Conservation (phyloP, 1,139 yeast genomes). For the Yamadazyma sp. region DNA sequence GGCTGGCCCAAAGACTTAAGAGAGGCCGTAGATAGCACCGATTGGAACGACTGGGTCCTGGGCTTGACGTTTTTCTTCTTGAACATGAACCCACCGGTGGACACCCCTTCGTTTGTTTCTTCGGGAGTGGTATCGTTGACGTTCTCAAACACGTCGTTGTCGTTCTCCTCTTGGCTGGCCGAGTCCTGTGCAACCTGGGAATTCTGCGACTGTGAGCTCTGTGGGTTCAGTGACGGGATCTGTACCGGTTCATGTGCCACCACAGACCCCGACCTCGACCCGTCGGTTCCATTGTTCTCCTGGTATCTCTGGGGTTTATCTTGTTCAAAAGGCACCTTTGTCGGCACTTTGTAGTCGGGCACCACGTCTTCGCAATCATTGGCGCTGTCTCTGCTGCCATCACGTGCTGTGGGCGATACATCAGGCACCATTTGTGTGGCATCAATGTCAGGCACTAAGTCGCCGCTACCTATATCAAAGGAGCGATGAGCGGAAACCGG, state of each 20-base stretch:
- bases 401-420: background rate
- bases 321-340: slow-evolving; percentile 3
- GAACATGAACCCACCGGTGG: slow-evolving; percentile 23
- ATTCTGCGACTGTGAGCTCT: no score
- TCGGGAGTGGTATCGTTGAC: background rate
- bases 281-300: no score
- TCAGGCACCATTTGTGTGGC: slow-evolving; percentile 3
- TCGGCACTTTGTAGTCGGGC: slow-evolving; percentile 1
- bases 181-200: no score
- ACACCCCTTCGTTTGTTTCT: background rate
- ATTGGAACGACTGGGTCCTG: slow-evolving; percentile 62
- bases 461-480: slow-evolving; percentile 1
- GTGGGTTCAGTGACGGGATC: no score
- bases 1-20: slow-evolving; percentile 44
- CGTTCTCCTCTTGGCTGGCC: no score
- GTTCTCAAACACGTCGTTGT: no score
- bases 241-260: no score
- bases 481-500: background rate
- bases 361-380: slow-evolving; percentile 2
- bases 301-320: no score
- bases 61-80: slow-evolving; percentile 54
- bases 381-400: background rate
- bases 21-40: slow-evolving; percentile 63
- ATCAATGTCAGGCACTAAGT: slow-evolving; percentile 3
- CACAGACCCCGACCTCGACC: no score